Evolutionary conservation across 2,329 filamentous ascomycete genomes (phyloP), one percentile per base, ranked within the genome.

Genomic region (Scleromitrula shiraiana): DNA sequence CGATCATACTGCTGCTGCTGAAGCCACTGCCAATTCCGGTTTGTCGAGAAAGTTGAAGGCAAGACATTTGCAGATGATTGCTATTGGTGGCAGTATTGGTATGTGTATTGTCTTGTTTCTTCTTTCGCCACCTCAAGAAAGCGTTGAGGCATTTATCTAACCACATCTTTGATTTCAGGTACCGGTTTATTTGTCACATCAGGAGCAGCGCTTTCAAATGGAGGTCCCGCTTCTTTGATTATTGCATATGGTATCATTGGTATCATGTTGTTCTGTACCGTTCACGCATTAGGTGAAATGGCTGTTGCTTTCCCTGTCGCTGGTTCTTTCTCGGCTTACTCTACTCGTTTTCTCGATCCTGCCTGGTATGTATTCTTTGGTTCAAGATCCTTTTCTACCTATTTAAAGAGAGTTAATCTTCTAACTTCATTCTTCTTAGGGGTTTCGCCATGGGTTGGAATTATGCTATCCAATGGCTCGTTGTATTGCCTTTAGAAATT

Each of bases 401-500:
- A n/a, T n/a, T n/a, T n/a, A n/a, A n/a, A n/a, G n/a, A n/a, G n/a
- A n/a, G n/a, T n/a, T n/a, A n/a, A n/a, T n/a, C n/a, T n/a, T n/a
- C n/a, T n/a, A n/a, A n/a, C n/a, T n/a, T n/a, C n/a, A n/a, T n/a
- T n/a, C n/a, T n/a, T n/a, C n/a, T n/a, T n/a, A n/a, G n/a, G 88
- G 89, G 88, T 0, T 94, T 95, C 60, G 87, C 88, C 41, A 93
- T 95, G 85, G 89, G 88, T 14, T 95, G 88, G 88, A 94, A 82
- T 62, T 58, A 95, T 63, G 87, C 85, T 5, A 65, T 95, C 53
- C 85, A 93, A 67, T 95, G 89, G 89, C 74, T 94, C 2, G 76
- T 88, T 29, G 80, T 89, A 0, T 67, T 95, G 29, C 89, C 89
- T 0, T 73, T 94, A 36, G 89, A 95, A 65, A 84, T 95, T 49